Conservation (phyloP, 495 filamentous ascomycete species). For the Neurospora africana region DNA sequence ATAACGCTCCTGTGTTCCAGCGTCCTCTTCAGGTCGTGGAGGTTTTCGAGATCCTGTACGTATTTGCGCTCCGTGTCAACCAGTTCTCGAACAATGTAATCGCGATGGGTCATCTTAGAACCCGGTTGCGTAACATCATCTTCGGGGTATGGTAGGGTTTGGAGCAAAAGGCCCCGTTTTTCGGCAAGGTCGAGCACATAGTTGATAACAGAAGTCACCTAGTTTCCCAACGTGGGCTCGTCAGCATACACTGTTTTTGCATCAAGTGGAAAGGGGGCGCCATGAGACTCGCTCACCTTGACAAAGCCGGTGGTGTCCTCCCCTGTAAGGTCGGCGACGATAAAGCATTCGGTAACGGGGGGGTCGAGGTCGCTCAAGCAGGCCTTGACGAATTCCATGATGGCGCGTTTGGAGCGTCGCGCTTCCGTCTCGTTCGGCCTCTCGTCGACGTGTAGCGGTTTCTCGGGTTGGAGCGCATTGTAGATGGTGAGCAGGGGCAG, state of each 20-base stretch:
- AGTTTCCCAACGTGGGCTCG: not conserved
- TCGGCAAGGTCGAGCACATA: constrained; percentile 81
- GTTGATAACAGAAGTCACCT: constrained; percentile 66
- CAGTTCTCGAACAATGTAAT: constrained; percentile 81
- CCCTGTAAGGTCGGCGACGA: constrained; percentile 83
- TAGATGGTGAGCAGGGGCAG: constrained; percentile 81
- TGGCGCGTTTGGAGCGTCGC: constrained; percentile 52
- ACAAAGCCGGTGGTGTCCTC: constrained; percentile 95
- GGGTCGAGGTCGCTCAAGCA: constrained; percentile 59
- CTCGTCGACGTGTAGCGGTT: constrained; percentile 51
- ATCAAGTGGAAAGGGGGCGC: not conserved
- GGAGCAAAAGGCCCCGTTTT: constrained; percentile 56
- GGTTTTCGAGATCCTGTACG: constrained; percentile 91
- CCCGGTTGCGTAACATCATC: constrained; percentile 35
- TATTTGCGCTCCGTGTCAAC: constrained; percentile 94
- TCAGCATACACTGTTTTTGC: not conserved
- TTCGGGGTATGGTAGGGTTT: constrained; percentile 38
- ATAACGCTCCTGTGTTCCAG: constrained; percentile 80
- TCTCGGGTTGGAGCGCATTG: constrained; percentile 63
- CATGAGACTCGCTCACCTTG: constrained; percentile 47
- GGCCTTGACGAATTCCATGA: constrained; percentile 46
- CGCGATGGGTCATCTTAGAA: constrained; percentile 61
- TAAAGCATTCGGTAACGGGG: constrained; percentile 71
- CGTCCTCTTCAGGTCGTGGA: constrained; percentile 85
- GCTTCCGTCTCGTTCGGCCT: constrained; percentile 44